Evolutionary conservation across 441 rosid genomes (phyloP), one percentile per base, ranked within the genome.

Genomic region (Aquilaria agallochum): DNA sequence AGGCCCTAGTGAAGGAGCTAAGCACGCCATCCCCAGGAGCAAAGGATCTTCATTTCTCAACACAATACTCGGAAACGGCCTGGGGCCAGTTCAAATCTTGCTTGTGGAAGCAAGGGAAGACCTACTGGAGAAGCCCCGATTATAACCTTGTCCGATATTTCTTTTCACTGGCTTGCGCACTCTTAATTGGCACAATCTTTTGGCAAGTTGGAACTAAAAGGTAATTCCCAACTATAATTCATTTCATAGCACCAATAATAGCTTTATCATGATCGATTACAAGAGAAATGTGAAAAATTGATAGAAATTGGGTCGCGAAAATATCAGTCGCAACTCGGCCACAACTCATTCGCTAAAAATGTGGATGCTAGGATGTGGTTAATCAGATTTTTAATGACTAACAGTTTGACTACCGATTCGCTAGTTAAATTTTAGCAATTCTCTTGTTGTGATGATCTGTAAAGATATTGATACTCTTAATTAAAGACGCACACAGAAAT

Each of bases 71-170:
- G 9, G 85, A 86, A 59, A 62, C 88, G 13, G 5, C 74, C 5
- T 86, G 74, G 79, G 98, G 97, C 10, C 96, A 93, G 55, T 88
- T 93, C 81, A 92, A 86, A 71, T 89, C 89, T 61, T 92, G 98
- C 78, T 33, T 89, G 0, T 90, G 96, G 98, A 92, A 92, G 55
- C 96, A 88, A 63, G 86, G 94, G 96, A 78, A 88, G 85, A 92
- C 95, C 56, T 89, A 92, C 31, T 92, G 98, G 98, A 86, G 98
- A 84, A 92, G 90, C 72, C 98, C 98, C 8, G 96, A 88, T 63
- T 92, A 92, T 67, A 92, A 92, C 66, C 85, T 92, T 31, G 95
- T 88, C 27, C 73, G 98, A 63, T 79, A 61, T 71, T 76, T 76
- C 63, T 90, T 88, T 82, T 88, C 96, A 32, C 55, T 92, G 11